Base-by-base conservation (phyloP, 1,284 basidiomycete genomes). In the Somion occarium region DNA sequence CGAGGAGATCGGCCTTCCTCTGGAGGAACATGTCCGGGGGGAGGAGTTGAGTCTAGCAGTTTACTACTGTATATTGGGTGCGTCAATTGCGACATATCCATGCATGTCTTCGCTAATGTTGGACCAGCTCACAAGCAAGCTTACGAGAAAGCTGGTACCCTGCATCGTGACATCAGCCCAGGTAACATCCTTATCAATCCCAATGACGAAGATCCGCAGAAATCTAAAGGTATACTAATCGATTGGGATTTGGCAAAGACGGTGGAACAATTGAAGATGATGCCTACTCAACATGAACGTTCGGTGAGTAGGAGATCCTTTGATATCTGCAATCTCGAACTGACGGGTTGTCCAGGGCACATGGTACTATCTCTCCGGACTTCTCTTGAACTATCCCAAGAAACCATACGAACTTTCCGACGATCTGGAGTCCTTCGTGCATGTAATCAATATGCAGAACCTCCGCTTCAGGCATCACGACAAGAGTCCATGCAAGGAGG, bases 111-210 rank as follows among this genome's bases (percentile, higher is more conserved):
- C n/a, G n/a, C n/a, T n/a, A n/a, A n/a, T n/a, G n/a, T n/a, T n/a
- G n/a, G n/a, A n/a, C n/a, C n/a, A 24, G 38, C 27, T 13, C 45
- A 38, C 23, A 4, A n/a, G 3, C 24, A 26, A n/a, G 45, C 45
- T 13, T 46, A 27, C 38, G 25, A 22, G 13, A 43, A 49, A 5
- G 48, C 38, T 18, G 22, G 22, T 2, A 25, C 43, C 13, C 24
- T 49, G 3, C 48, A 49, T 20, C 9, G 48, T 13, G 48, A 49
- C 25, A 41, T 49, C 37, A 49, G 48, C 48, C 11, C 12, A 3
- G 23, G 30, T 22, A 49, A 49, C 27, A 49, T 49, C 24, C 38
- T 49, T 23, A 42, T 49, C 4, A n/a, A n/a, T n/a, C n/a, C n/a
- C n/a, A n/a, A n/a, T n/a, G n/a, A n/a, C n/a, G n/a, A n/a, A n/a